Evolutionary conservation across 179 eudicot genomes (phyloP).

Genomic region (Beta lomatogona): DNA sequence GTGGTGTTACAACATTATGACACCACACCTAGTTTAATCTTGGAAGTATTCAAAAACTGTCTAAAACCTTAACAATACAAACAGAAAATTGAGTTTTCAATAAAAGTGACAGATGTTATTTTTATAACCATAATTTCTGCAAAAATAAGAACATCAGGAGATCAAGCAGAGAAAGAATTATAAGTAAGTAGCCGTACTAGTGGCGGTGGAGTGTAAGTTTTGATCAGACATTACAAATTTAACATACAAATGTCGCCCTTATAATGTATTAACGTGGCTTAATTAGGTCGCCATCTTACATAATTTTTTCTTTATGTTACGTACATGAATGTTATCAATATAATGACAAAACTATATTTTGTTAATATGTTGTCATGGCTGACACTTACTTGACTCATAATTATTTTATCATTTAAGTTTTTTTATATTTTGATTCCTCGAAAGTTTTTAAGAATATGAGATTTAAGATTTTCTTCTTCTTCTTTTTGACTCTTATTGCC

Average conservation of each 20-base stretch:
- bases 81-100: slow-evolving; percentile 1
- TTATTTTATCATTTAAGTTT: background rate
- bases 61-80: background rate
- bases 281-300: slow-evolving; percentile 18
- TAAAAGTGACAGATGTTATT: background rate
- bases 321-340: background rate
- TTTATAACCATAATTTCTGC: background rate
- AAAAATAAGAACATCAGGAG: slow-evolving; percentile 7
- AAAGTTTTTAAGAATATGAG: slow-evolving; percentile 11
- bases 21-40: background rate
- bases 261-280: slow-evolving; percentile 24
- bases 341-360: background rate
- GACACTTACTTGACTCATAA: slow-evolving; percentile 30
- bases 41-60: background rate
- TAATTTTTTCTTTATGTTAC: background rate
- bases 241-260: background rate
- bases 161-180: background rate
- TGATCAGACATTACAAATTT: background rate
- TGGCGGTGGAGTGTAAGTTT: slow-evolving; percentile 19
- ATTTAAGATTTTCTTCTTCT: background rate
- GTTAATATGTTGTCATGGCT: slow-evolving; percentile 23
- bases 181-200: background rate
- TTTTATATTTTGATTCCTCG: slow-evolving; percentile 23
- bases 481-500: slow-evolving; percentile 1
- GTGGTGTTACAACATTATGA: background rate